phyloP scores from a whole-genome alignment of 129 eudicot species.

The Escallonia herrerae region DNA sequence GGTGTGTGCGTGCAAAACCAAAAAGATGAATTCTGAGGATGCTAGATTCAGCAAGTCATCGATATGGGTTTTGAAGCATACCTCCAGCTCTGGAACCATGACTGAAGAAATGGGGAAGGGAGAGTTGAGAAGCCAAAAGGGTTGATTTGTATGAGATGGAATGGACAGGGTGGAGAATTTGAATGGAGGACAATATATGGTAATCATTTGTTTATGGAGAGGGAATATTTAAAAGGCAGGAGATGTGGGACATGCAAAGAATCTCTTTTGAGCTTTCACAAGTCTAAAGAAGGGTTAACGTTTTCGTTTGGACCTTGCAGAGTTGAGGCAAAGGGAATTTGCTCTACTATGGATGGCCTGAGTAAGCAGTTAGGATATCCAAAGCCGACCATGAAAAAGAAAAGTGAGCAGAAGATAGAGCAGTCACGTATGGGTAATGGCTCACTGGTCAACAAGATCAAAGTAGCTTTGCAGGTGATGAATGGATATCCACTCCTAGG shows the following conservation, averaged over 20 bases:
- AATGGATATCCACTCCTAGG: conserved; percentile 41
- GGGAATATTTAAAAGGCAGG: conserved; percentile 66
- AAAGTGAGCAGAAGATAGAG: conserved; percentile 5
- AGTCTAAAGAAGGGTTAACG: too few relatives aligned
- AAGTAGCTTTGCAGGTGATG: conserved; percentile 32
- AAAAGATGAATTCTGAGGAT: not conserved
- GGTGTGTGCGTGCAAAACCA: not conserved
- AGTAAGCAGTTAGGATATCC: conserved; percentile 10
- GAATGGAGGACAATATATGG: conserved; percentile 42
- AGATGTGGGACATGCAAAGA: conserved; percentile 69
- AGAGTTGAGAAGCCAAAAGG: conserved; percentile 8
- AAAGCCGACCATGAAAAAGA: conserved; percentile 23
- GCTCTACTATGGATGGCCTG: conserved; percentile 17
- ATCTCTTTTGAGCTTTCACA: conserved; percentile 21
- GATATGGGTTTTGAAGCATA: conserved; percentile 21
- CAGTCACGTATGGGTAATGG: not conserved
- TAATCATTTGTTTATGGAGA: conserved; percentile 32
- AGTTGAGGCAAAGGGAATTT: conserved; percentile 26
- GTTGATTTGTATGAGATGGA: conserved; percentile 20
- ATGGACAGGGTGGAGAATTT: conserved; percentile 20
- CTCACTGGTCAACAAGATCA: conserved; percentile 17
- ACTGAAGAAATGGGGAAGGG: conserved; percentile 15
- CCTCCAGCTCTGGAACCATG: conserved; percentile 64
- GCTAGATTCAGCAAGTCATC: not conserved
- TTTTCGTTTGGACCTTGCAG: conserved; percentile 24